phyloP scores from a whole-genome alignment of 139 green algal species.

The Chlorella sp. region DNA sequence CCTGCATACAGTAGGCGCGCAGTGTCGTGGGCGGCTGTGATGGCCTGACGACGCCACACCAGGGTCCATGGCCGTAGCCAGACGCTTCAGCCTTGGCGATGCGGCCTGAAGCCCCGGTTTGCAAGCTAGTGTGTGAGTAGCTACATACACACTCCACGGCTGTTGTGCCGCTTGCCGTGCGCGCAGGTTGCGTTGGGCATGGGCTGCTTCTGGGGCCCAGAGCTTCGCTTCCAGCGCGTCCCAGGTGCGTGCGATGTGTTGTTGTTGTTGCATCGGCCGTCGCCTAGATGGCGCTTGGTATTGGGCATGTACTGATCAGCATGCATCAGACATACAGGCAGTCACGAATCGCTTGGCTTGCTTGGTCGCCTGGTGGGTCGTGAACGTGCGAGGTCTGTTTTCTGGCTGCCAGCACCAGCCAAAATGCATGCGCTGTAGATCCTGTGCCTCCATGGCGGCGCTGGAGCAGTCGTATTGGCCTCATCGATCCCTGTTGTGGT shows the following conservation, averaged over 20 bases:
- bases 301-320: no score
- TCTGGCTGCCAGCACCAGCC: no score
- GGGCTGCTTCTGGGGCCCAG: constrained; percentile 86
- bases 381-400: no score
- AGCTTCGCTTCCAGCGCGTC: constrained; percentile 71
- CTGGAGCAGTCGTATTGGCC: no score
- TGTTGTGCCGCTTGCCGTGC: background rate
- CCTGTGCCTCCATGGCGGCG: no score
- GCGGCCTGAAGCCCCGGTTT: background rate
- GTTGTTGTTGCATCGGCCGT: constrained; percentile 63
- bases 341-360: no score
- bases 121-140: no score
- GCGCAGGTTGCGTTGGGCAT: background rate
- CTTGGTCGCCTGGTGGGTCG: no score
- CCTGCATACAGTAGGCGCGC: constrained; percentile 30
- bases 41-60: background rate
- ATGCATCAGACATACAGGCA: no score
- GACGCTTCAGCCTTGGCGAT: background rate
- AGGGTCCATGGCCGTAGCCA: background rate
- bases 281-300: constrained; percentile 59
- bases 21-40: background rate
- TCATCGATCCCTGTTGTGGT: no score
- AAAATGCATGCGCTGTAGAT: no score
- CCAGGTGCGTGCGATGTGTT: constrained; percentile 71
- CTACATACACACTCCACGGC: background rate